These are phyloP conservation scores for Solanum stenotomum DNA, from an alignment of 257 asterid genomes.

Conservation along the genomic window DNA sequence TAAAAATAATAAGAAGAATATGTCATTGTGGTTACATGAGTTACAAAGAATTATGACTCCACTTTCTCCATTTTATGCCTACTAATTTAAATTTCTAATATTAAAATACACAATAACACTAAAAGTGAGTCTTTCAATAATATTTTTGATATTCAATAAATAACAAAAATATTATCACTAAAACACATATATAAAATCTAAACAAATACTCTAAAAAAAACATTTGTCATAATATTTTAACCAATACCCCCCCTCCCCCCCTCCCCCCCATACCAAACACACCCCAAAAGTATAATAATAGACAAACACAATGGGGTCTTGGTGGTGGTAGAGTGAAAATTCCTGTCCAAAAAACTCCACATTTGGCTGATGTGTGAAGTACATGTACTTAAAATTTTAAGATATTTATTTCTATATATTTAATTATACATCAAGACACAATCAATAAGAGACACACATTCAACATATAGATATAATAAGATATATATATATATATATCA, in stretches of 20 bases:
- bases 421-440: neutral
- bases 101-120: neutral
- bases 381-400: neutral
- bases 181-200: too few species aligned
- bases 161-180: too few species aligned
- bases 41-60: too few species aligned
- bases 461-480: neutral
- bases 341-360: neutral
- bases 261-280: neutral
- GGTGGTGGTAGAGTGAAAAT: neutral
- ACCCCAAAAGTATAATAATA: neutral
- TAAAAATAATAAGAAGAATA: too few species aligned
- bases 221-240: too few species aligned
- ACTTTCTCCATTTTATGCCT: too few species aligned
- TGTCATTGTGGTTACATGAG: too few species aligned
- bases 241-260: neutral
- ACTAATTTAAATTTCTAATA: too few species aligned
- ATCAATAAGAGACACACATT: neutral
- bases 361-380: neutral
- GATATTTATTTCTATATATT: neutral
- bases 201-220: too few species aligned
- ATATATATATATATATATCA: neutral
- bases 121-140: neutral
- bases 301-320: neutral
- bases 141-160: neutral